Percentiles rank a stretch among this genome's conserved stretches.
These are phyloP conservation scores for Chrysanthemum seticuspe DNA, from an alignment of 129 eudicot species.

Conservation along the genomic window DNA sequence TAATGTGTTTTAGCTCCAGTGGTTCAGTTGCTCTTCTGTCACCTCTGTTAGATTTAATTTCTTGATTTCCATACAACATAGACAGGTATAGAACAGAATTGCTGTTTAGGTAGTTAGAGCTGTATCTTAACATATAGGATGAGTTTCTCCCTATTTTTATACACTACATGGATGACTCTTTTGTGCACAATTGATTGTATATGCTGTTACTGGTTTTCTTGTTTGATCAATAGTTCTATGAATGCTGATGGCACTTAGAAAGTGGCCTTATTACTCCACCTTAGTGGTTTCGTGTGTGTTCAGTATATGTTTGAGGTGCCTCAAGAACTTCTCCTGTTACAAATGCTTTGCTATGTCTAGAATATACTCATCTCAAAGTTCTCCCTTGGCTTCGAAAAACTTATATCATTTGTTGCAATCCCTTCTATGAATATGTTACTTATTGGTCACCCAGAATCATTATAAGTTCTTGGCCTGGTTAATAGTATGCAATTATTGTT, in stretches of 20 bases:
- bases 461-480: neutral
- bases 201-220: slow-evolving; percentile 5
- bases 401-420: neutral
- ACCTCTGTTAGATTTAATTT: neutral
- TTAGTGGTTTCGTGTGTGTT: neutral
- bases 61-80: neutral
- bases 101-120: slow-evolving; percentile 8
- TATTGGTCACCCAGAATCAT: neutral
- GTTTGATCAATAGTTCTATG: slow-evolving; percentile 2
- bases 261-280: neutral
- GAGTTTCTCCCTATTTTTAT: slow-evolving; percentile 3
- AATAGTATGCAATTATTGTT: too few relatives aligned
- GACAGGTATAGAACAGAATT: neutral
- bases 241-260: slow-evolving; percentile 14
- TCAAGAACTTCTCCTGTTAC: neutral
- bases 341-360: slow-evolving; percentile 7
- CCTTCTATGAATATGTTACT: neutral
- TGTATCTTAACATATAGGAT: slow-evolving; percentile 3
- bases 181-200: neutral
- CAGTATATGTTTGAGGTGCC: neutral
- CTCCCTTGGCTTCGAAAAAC: neutral
- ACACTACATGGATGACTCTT: neutral
- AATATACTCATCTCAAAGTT: neutral
- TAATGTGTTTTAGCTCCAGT: neutral
- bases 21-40: neutral